Percentiles rank a stretch among this genome's conserved stretches.
phyloP scores from a whole-genome alignment of 345 rosid species.

The Jatropha curcas region DNA sequence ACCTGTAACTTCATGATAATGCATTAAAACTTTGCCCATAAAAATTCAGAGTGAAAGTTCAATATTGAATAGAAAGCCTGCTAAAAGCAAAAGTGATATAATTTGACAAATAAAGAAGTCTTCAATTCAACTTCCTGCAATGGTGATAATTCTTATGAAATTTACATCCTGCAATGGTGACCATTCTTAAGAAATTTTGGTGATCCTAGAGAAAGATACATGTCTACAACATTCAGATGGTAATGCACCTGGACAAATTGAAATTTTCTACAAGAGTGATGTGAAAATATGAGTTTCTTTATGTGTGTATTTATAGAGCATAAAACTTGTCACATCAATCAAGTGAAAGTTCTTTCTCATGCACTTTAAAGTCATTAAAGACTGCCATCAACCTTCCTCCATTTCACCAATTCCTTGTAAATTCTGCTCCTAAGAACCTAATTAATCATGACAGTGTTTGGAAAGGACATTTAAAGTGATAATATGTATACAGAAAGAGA shows the following conservation, averaged over 20 bases:
- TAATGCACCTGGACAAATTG: not conserved
- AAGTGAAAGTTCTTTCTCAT: not conserved
- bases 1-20: conserved; percentile 1
- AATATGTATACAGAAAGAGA: not conserved
- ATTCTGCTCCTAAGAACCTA: not conserved
- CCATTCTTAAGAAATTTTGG: too few species aligned
- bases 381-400: not conserved
- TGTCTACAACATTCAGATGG: not conserved
- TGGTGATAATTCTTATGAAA: not conserved
- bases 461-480: not conserved
- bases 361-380: too few species aligned
- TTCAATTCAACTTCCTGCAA: not conserved
- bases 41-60: not conserved
- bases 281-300: not conserved
- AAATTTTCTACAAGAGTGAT: conserved; percentile 5
- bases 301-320: not conserved
- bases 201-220: not conserved
- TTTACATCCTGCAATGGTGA: too few species aligned
- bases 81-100: not conserved
- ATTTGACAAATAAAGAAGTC: conserved; percentile 8
- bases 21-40: not conserved
- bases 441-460: not conserved
- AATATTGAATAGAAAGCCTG: not conserved
- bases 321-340: not conserved
- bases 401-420: not conserved